These are phyloP conservation scores for Rugonectria rugulosa DNA, from an alignment of 2,329 filamentous ascomycete genomes.

Conservation along the genomic window DNA sequence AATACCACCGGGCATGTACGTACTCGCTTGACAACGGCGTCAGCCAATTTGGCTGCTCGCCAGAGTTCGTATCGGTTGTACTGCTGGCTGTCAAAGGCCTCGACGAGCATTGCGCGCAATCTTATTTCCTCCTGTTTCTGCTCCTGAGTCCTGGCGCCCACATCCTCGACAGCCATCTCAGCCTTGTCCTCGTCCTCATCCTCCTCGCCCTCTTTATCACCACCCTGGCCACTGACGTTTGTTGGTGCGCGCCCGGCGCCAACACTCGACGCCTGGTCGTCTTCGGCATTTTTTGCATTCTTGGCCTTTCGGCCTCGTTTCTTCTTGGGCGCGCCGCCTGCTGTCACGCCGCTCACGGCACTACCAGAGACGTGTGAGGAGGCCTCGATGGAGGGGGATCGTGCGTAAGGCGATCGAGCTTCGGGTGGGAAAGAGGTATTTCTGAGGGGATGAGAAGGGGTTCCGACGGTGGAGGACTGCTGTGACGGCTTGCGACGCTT, in stretches of 20 bases:
- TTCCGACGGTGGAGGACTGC: constrained; percentile 55
- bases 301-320: constrained; percentile 70
- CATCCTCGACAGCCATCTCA: constrained; percentile 64
- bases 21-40: constrained; percentile 73
- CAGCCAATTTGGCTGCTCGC: constrained; percentile 72
- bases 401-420: constrained; percentile 60
- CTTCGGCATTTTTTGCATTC: constrained; percentile 54
- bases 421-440: constrained; percentile 83
- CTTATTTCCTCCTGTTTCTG: constrained; percentile 70
- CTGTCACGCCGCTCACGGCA: constrained; percentile 56
- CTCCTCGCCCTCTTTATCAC: constrained; percentile 58
- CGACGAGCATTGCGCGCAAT: constrained; percentile 66
- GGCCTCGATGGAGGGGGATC: constrained; percentile 72
- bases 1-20: constrained; percentile 30
- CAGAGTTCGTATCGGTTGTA: constrained; percentile 75
- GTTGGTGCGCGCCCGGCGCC: constrained; percentile 51
- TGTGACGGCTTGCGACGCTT: constrained; percentile 76
- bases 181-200: constrained; percentile 65
- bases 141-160: constrained; percentile 69
- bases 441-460: constrained; percentile 71
- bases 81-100: constrained; percentile 71
- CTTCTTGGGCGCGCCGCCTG: constrained; percentile 58
- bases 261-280: constrained; percentile 55
- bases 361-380: constrained; percentile 69
- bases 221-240: constrained; percentile 53